phyloP scores from a whole-genome alignment of 306 rosid species.

The Cicer pinnatifidum region DNA sequence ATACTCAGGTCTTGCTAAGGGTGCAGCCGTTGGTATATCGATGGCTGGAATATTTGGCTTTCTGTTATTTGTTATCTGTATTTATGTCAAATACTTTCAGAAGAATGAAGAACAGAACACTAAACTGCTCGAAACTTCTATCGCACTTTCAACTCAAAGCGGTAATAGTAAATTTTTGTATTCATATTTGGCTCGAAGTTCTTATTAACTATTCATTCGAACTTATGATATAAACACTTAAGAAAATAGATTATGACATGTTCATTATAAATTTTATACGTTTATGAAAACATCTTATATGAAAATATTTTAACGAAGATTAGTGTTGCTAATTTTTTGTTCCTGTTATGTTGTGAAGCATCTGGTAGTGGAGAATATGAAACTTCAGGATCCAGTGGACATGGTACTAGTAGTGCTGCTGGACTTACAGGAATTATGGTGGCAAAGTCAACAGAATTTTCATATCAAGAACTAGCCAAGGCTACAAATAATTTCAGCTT shows the following conservation, averaged over 20 bases:
- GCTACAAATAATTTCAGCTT: constrained; percentile 81
- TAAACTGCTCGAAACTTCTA: constrained; percentile 49
- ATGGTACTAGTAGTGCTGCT: constrained; percentile 40
- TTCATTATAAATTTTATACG: too few species aligned
- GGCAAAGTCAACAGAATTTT: constrained; percentile 74
- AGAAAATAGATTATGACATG: not conserved
- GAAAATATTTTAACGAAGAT: too few species aligned
- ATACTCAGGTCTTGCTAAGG: constrained; percentile 62
- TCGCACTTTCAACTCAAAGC: constrained; percentile 52
- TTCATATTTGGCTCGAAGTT: constrained; percentile 23
- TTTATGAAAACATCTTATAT: too few species aligned
- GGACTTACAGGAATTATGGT: constrained; percentile 62
- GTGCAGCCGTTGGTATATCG: constrained; percentile 60
- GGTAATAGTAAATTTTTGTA: constrained; percentile 46
- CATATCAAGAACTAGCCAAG: constrained; percentile 75
- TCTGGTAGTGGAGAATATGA: constrained; percentile 51
- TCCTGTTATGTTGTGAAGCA: constrained; percentile 38
- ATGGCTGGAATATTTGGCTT: constrained; percentile 63
- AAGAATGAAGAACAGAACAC: constrained; percentile 51
- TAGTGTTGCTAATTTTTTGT: constrained; percentile 20
- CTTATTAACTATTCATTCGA: not conserved
- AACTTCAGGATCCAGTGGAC: constrained; percentile 54
- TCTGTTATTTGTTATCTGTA: constrained; percentile 49
- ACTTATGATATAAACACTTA: not conserved
- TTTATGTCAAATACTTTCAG: constrained; percentile 51